phyloP scores from a whole-genome alignment of 768 basidiomycete species.

The Termitomyces sp. region DNA sequence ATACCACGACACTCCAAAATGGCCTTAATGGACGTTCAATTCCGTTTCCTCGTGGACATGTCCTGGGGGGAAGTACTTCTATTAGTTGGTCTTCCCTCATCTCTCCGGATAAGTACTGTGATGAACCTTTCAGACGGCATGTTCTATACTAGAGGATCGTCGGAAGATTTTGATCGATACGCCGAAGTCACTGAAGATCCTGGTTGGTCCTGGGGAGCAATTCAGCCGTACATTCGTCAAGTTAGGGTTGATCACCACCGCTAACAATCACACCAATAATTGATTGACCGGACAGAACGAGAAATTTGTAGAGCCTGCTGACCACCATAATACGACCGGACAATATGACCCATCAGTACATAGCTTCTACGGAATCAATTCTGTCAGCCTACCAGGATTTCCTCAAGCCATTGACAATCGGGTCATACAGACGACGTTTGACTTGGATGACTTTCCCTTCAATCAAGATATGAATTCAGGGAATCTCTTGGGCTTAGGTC shows the following conservation, averaged over 20 bases:
- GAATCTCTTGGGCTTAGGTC: slow-evolving; percentile 23
- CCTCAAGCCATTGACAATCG: slow-evolving; percentile 21
- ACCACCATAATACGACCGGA: slow-evolving; percentile 28
- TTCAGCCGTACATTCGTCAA: slow-evolving; percentile 25
- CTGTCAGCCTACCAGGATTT: slow-evolving; percentile 27
- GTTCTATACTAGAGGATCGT: slow-evolving; percentile 28
- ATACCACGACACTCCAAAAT: slow-evolving; percentile 25
- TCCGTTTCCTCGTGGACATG: slow-evolving; percentile 21
- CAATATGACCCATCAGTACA: slow-evolving; percentile 30
- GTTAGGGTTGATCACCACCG: slow-evolving; percentile 7
- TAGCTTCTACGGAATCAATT: slow-evolving; percentile 23
- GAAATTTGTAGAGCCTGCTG: slow-evolving; percentile 25
- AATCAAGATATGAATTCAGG: slow-evolving; percentile 24
- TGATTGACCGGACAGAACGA: slow-evolving; percentile 25
- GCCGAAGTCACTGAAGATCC: slow-evolving; percentile 24
- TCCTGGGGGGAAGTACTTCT: slow-evolving; percentile 27
- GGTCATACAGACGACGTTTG: slow-evolving; percentile 25
- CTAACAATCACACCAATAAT: not conserved
- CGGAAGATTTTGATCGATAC: slow-evolving; percentile 28
- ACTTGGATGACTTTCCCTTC: slow-evolving; percentile 24
- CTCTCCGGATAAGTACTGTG: not conserved
- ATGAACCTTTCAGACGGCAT: slow-evolving; percentile 20
- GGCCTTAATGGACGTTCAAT: slow-evolving; percentile 20
- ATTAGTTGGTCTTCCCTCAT: slow-evolving; percentile 21
- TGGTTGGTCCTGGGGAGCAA: slow-evolving; percentile 29